A percentile compares a stretch with the other conserved stretches of the same genome.
These are phyloP conservation scores for Kodamaea neixiangensis DNA, from an alignment of 805 yeast species.

Conservation along the genomic window DNA sequence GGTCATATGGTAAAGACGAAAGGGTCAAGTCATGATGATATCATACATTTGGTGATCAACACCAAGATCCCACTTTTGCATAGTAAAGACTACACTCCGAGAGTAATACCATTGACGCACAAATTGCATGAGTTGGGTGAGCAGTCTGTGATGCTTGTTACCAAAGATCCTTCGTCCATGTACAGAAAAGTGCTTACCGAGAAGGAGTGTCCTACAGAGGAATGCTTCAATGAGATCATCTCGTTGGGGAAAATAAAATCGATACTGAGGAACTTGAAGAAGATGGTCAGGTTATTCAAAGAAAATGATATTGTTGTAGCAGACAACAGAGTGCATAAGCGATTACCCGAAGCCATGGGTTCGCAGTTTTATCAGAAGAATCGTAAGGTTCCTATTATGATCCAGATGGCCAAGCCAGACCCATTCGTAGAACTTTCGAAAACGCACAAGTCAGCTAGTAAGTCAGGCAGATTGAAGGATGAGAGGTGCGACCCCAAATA, in stretches of 20 bases:
- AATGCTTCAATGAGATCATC: constrained; percentile 59
- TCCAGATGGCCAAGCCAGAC: constrained; percentile 55
- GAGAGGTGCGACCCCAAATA: constrained; percentile 67
- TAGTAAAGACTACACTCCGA: constrained; percentile 52
- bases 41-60: constrained; percentile 47
- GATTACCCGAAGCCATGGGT: constrained; percentile 60
- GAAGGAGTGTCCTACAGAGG: constrained; percentile 58
- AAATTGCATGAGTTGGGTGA: constrained; percentile 52
- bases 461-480: constrained; percentile 47
- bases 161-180: constrained; percentile 69
- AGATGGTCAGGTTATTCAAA: constrained; percentile 49
- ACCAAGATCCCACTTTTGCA: constrained; percentile 46
- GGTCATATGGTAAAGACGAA: constrained; percentile 17
- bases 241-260: constrained; percentile 59
- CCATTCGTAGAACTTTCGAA: constrained; percentile 34
- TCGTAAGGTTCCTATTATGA: constrained; percentile 66
- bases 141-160: constrained; percentile 58
- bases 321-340: constrained; percentile 66
- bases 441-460: constrained; percentile 20
- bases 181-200: constrained; percentile 52
- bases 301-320: constrained; percentile 69
- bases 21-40: constrained; percentile 27
- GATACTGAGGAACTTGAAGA: constrained; percentile 44
- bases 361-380: constrained; percentile 61
- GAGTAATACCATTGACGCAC: constrained; percentile 59